Conservation (phyloP, 352 stramenopile genomes). For the Phytophthora quininea region DNA sequence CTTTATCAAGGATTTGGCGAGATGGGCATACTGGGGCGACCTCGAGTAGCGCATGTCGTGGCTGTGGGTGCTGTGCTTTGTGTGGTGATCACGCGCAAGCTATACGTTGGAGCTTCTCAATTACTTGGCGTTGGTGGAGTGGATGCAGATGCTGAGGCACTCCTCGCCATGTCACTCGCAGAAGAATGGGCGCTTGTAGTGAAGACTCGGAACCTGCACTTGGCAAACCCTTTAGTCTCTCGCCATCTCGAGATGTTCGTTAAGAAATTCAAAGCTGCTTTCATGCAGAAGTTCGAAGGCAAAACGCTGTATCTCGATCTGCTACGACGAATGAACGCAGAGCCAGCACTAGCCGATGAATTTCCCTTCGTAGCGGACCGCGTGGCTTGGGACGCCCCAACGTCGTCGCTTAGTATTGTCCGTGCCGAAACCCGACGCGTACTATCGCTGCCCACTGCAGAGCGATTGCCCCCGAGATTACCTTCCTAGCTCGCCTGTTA, state of each 20-base stretch:
- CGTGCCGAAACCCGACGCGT: slow-evolving; percentile 71
- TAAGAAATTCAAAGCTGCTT: slow-evolving; percentile 77
- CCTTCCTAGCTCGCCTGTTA: slow-evolving; percentile 62
- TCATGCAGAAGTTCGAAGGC: slow-evolving; percentile 78
- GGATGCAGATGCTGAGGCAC: slow-evolving; percentile 57
- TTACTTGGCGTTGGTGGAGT: slow-evolving; percentile 32
- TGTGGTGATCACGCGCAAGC: slow-evolving; percentile 51
- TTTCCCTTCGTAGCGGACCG: slow-evolving; percentile 62
- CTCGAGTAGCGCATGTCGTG: slow-evolving; percentile 56
- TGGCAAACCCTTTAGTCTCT: slow-evolving; percentile 72
- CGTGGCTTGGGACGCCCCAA: slow-evolving; percentile 59
- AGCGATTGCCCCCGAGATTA: slow-evolving; percentile 52
- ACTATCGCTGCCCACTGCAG: slow-evolving; percentile 41
- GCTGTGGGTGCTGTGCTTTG: slow-evolving; percentile 49
- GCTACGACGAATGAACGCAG: slow-evolving; percentile 62
- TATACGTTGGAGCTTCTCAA: slow-evolving; percentile 54
- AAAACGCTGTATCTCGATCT: slow-evolving; percentile 80
- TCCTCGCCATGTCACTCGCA: slow-evolving; percentile 66
- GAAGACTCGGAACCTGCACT: slow-evolving; percentile 63
- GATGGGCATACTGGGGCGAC: slow-evolving; percentile 74
- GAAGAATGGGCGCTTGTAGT: slow-evolving; percentile 75
- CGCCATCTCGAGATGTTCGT: slow-evolving; percentile 78
- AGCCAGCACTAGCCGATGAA: slow-evolving; percentile 57
- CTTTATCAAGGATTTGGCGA: slow-evolving; percentile 79
- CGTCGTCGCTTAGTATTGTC: slow-evolving; percentile 69